Base-by-base conservation (phyloP, 179 eudicot species). In the Nepenthes alata region DNA sequence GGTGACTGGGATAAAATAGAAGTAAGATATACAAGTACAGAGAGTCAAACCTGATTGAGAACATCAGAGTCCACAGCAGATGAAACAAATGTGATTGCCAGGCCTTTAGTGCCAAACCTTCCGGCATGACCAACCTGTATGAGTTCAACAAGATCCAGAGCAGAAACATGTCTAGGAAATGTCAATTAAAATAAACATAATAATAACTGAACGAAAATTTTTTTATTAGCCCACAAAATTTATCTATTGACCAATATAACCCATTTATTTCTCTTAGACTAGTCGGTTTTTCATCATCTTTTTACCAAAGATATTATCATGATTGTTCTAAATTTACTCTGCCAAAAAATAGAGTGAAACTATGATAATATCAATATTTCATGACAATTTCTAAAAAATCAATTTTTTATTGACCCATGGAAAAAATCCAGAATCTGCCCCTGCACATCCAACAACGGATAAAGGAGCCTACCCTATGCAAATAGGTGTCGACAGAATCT, bases 11-110 rank as follows among this genome's bases (percentile, higher is more conserved):
- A 3, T 55, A 16, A 3, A 8, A 16, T 15, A n/a, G 2, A 55
- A 7, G 37, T 9, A 55, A 50, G 57, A 6, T 35, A 47, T 15
- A 47, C 9, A 35, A 53, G 25, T 25, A 25, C 25, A 25, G 25
- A 25, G 5, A 6, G 5, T 3, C 63, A 0, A 35, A 87, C 95
- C 86, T 83, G 83, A 76, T 87, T 87, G 0, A 87, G 82, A 59
- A 87, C 86, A 63, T 79, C 95, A 1, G 96, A 86, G 67, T 89
- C 96, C 2, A 91, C 79, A 10, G 87, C 83, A 60, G 91, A 87
- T 11, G 97, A 74, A n/a, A 85, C 95, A 77, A 85, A 89, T 6
- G 97, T 89, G 15, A 89, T 89, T n/a, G 96, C 96, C 41, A 88
- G 93, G 47, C 96, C 96, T 68, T 88, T 88, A 2, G 96, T 88